These are phyloP conservation scores for Aspergillus costaricaensis DNA, from an alignment of 2,329 filamentous ascomycete genomes.

Conservation along the genomic window DNA sequence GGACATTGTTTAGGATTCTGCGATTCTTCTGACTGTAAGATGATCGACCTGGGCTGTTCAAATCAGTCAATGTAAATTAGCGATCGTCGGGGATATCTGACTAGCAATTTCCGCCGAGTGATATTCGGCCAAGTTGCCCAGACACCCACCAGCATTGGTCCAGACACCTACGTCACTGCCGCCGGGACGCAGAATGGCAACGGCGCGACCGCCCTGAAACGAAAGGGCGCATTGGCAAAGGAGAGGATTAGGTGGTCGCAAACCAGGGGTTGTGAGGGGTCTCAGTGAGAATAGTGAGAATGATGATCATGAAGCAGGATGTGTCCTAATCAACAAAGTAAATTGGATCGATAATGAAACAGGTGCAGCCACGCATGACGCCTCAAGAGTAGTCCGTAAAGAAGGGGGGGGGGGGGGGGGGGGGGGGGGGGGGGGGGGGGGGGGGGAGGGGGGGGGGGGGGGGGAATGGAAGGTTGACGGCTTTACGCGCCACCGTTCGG, in stretches of 20 bases:
- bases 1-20: not conserved
- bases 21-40: not conserved
- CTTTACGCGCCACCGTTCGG: not conserved
- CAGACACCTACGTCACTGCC: conserved; percentile 2
- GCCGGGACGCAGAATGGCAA: not conserved
- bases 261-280: not conserved
- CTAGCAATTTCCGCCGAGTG: not conserved
- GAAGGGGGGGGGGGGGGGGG: no score
- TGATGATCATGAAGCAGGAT: not conserved
- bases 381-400: no score
- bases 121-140: not conserved
- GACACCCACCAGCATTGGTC: not conserved
- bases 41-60: not conserved
- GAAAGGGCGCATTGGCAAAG: no score
- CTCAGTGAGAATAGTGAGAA: not conserved
- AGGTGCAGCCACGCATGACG: no score
- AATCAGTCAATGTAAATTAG: not conserved
- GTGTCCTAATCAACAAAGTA: no score
- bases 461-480: not conserved
- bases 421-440: no score
- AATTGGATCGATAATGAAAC: no score
- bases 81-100: not conserved
- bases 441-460: no score
- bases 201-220: not conserved
- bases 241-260: not conserved